phyloP scores from a whole-genome alignment of 1,284 basidiomycete genomes.

The Melampsora larici-populina region DNA sequence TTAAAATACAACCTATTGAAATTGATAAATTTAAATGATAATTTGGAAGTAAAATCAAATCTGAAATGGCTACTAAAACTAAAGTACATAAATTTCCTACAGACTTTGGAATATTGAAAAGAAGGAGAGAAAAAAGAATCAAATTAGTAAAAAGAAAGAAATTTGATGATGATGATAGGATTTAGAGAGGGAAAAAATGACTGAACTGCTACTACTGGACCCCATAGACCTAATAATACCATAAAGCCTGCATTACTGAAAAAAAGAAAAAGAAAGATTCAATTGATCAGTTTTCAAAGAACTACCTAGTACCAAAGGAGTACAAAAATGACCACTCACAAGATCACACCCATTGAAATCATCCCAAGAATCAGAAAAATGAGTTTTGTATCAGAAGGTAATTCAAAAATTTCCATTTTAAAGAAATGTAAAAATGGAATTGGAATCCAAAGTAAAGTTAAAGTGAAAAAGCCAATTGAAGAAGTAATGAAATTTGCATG shows the following conservation, averaged over 20 bases:
- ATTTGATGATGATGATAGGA: not conserved
- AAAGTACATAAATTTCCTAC: not conserved
- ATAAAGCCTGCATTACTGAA: slow-evolving; percentile 25
- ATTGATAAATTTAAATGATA: not conserved
- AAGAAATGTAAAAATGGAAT: slow-evolving; percentile 14
- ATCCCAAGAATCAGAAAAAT: slow-evolving; percentile 24
- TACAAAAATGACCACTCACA: not conserved
- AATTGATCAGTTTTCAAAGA: not conserved
- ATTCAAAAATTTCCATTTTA: slow-evolving; percentile 4
- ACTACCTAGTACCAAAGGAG: not conserved
- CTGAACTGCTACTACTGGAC: slow-evolving; percentile 26
- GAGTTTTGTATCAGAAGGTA: slow-evolving; percentile 1
- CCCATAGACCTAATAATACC: slow-evolving; percentile 28
- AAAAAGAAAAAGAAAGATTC: not conserved
- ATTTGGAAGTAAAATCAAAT: not conserved
- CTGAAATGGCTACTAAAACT: slow-evolving; percentile 7
- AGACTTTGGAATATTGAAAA: too few relatives aligned
- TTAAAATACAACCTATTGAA: not conserved
- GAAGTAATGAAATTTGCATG: slow-evolving; percentile 17
- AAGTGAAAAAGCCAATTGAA: slow-evolving; percentile 4
- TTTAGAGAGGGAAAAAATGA: not conserved
- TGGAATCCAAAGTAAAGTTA: slow-evolving; percentile 14
- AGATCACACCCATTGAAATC: slow-evolving; percentile 18
- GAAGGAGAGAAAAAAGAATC: not conserved
- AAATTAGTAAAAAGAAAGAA: not conserved